phyloP scores from a whole-genome alignment of 371 early-diverging fungal genomes.

The Nematocida sp. region DNA sequence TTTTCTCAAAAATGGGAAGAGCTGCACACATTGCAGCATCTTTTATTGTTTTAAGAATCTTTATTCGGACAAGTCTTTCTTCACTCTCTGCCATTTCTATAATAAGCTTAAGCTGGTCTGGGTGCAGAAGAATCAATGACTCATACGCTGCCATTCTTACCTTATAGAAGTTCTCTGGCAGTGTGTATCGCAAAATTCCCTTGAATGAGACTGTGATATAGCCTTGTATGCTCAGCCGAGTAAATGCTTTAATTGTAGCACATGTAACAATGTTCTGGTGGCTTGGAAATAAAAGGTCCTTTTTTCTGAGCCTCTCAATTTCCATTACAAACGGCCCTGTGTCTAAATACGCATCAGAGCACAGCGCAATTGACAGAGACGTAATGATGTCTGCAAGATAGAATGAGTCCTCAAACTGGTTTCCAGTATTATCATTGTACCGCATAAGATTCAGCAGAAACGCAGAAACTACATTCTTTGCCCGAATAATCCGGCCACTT shows the following conservation, averaged over 20 bases:
- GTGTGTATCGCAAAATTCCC: slow-evolving; percentile 51
- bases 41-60: slow-evolving; percentile 16
- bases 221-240: slow-evolving; percentile 62
- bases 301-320: slow-evolving; percentile 68
- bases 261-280: slow-evolving; percentile 67
- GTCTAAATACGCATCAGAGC: slow-evolving; percentile 37
- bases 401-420: slow-evolving; percentile 67
- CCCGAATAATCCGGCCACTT: slow-evolving; percentile 47
- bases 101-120: neutral
- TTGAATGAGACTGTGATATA: slow-evolving; percentile 53
- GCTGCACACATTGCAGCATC: slow-evolving; percentile 19
- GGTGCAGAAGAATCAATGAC: slow-evolving; percentile 51
- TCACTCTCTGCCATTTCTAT: slow-evolving; percentile 15
- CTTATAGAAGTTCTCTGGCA: slow-evolving; percentile 64
- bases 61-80: slow-evolving; percentile 20
- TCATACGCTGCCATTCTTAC: slow-evolving; percentile 69
- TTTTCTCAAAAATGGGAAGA: slow-evolving; percentile 9
- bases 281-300: slow-evolving; percentile 70
- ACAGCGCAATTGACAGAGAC: slow-evolving; percentile 54
- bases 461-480: slow-evolving; percentile 63
- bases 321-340: slow-evolving; percentile 51
- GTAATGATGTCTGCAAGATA: slow-evolving; percentile 67
- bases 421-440: slow-evolving; percentile 70
- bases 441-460: slow-evolving; percentile 70
- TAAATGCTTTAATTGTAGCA: slow-evolving; percentile 61